A percentile compares a stretch with the other conserved stretches of the same genome.
Evolutionary conservation across 164 flowering plant genomes (phyloP).

Genomic region (Piper betle): DNA sequence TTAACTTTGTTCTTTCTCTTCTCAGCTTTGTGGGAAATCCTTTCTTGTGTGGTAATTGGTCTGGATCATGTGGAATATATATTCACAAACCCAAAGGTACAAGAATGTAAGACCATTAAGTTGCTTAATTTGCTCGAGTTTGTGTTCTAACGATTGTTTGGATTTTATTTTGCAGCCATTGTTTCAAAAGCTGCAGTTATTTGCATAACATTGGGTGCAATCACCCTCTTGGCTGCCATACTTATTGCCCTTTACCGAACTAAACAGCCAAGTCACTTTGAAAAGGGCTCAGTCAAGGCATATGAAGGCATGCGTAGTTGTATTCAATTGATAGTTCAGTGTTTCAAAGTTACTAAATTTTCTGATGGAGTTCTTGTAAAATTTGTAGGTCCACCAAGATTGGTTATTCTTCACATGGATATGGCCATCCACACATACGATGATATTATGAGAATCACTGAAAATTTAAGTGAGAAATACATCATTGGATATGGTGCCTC

Average conservation of each 20-base stretch:
- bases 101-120: background rate
- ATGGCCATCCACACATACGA: constrained; percentile 81
- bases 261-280: constrained; percentile 28
- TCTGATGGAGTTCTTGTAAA: background rate
- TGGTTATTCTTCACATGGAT: constrained; percentile 85
- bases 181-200: constrained; percentile 52
- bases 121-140: background rate
- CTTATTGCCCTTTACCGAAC: constrained; percentile 54
- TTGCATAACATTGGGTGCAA: constrained; percentile 50
- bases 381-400: constrained; percentile 53
- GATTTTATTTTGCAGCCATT: constrained; percentile 20
- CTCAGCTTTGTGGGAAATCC: constrained; percentile 78
- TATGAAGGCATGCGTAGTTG: constrained; percentile 34
- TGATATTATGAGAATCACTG: constrained; percentile 83
- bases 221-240: constrained; percentile 39
- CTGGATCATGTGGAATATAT: constrained; percentile 55
- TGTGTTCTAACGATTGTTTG: background rate
- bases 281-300: constrained; percentile 22
- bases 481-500: constrained; percentile 89
- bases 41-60: constrained; percentile 68
- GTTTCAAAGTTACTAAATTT: background rate
- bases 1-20: background rate
- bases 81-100: constrained; percentile 48
- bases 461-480: constrained; percentile 77
- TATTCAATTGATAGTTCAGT: too few relatives aligned